Base-by-base conservation (phyloP, 2,329 filamentous ascomycete genomes). In the Sarocladiaceae sp. region DNA sequence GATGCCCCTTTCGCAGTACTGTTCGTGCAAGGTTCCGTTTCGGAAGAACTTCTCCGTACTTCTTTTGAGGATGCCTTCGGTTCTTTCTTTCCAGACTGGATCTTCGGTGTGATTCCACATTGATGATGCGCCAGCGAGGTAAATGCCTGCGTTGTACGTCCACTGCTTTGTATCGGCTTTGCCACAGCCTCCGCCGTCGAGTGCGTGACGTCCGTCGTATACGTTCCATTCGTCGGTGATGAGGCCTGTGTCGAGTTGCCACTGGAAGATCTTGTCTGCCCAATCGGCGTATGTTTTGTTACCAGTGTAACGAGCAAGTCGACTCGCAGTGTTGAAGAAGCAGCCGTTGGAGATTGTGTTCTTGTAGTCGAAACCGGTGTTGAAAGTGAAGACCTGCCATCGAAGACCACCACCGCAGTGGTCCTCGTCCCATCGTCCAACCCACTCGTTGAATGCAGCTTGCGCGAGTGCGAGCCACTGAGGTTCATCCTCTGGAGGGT, bases 301-400 rank as follows among this genome's bases (percentile, higher is more conserved):
- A 44, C 83, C 81, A 0, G 90, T 95, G 70, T 89, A 94, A 12
- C 85, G 77, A 0, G 87, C 87, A 6, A 95, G 76, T 15, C 90
- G 83, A 6, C 89, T 77, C 20, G 80, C 83, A 20, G 87, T 64
- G 65, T 87, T 85, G 71, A 87, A 86, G 67, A 87, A 86, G 66
- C 82, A 84, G 7, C 83, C 83, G 69, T 87, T 87, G 42, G 82
- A 80, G 58, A 87, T 84, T 18, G 78, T 76, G 68, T 87, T 87
- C 62, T 87, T 86, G 71, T 86, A 86, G 66, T 80, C 74, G 69
- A 73, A 85, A 48, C 89, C 89, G 53, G 76, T 80, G 70, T 91
- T 91, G 71, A 85, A 88, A 12, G 81, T 76, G 71, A 86, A 92
- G 55, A 95, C 87, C 71, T 96, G 90, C 91, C 91, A 96, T 57